Base-by-base conservation (phyloP, 1,139 yeast genomes). In the Lodderomyces jiufengensis region DNA sequence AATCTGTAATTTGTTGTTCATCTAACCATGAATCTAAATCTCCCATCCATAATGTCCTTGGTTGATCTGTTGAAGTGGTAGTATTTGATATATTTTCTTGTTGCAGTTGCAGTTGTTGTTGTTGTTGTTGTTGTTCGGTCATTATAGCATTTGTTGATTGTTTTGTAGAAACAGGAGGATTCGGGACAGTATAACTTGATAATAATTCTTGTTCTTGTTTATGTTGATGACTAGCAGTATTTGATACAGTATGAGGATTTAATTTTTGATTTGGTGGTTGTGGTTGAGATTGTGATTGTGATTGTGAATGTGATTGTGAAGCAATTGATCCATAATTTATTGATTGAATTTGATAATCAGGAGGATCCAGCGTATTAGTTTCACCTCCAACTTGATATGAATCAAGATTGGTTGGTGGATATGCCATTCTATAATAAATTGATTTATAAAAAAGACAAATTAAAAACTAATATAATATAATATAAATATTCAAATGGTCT, bases 21-120 rank as follows among this genome's bases (percentile, higher is more conserved):
- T 80, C 84, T 60, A 84, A 72, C 72, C 79, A 74, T 12, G 84
- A 85, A 50, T 82, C 90, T 45, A 83, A 62, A 51, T 82, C 92
- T 14, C 92, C 92, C 92, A 83, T 83, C 86, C 86, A 80, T 34
- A 78, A 52, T 2, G 84, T 78, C 40, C 78, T 60, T 24, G 82
- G 81, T 10, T 73, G 66, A 24, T 49, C 56, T 10, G 31, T 8
- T 10, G 12, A 5, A 10, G 33, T 4, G 6, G 16, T 9, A 20
- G 18, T 12, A 4, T 6, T 4, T 27, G 13, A n/a, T 27, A 12
- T 29, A 38, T 25, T 43, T 47, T 3, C 39, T 45, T 5, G 31
- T 33, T 3, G 42, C 9, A 6, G 29, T 15, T 25, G 29, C 14
- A 6, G 29, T 15, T 27, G 29, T 5, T 27, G 29, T 12, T 27